These are phyloP conservation scores for Chamaecyparis obtusa DNA, from an alignment of 75 land plant genomes.

Conservation along the genomic window DNA sequence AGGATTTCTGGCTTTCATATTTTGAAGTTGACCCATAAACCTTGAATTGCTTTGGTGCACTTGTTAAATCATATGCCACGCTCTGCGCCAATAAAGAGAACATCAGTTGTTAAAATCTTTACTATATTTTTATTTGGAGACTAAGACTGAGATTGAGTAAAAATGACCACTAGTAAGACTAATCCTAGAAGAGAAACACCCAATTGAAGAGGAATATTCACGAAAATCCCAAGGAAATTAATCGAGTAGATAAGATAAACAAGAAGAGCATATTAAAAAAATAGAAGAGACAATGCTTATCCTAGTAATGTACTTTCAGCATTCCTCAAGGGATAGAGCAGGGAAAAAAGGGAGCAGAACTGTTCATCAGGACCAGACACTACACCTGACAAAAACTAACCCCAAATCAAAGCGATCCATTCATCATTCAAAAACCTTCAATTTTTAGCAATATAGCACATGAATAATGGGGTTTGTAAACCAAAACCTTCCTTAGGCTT, in stretches of 20 bases:
- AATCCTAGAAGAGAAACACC: not conserved
- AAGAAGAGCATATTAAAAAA: not conserved
- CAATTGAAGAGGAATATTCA: not conserved
- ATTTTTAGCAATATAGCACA: not conserved
- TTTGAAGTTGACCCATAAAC: slow-evolving; percentile 68
- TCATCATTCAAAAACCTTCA: not conserved
- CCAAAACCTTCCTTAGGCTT: not conserved
- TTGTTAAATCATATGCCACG: slow-evolving; percentile 75
- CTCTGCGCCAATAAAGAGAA: slow-evolving; percentile 48
- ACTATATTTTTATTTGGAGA: too few species aligned
- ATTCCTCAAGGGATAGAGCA: not conserved
- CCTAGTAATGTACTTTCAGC: not conserved
- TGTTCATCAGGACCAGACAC: not conserved
- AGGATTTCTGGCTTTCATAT: slow-evolving; percentile 22
- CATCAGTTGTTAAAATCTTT: not conserved
- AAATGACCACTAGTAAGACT: not conserved
- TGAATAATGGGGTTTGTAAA: not conserved
- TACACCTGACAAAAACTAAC: not conserved
- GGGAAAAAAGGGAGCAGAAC: not conserved
- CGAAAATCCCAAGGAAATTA: not conserved
- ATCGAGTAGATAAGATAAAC: not conserved
- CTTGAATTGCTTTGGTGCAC: slow-evolving; percentile 82
- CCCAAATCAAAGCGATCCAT: not conserved
- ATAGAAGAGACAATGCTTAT: not conserved
- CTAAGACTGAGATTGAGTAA: not conserved